phyloP scores from a whole-genome alignment of 108 stramenopile species.

The Aureococcus anophagefferens region DNA sequence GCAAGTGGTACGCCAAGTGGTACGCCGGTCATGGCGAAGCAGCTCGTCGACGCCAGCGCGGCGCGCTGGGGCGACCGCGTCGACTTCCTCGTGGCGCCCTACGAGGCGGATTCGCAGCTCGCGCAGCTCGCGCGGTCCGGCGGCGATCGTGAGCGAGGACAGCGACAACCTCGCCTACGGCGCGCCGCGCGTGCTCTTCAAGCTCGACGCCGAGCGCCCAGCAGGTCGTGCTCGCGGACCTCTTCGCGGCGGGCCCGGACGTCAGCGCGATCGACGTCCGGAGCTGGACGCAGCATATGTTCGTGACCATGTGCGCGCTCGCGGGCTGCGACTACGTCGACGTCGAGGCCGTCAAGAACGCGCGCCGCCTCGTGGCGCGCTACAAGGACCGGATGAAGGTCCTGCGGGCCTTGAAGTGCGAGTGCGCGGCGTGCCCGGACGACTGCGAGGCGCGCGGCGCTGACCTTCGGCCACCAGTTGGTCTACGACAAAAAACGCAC shows the following conservation, averaged over 20 bases:
- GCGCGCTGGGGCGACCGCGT: slow-evolving; percentile 33
- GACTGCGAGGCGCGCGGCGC: no score
- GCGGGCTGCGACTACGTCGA: slow-evolving; percentile 91
- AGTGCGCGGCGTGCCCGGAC: slow-evolving; percentile 31
- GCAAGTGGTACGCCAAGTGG: slow-evolving; percentile 47
- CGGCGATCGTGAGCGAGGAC: slow-evolving; percentile 89
- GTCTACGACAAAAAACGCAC: no score
- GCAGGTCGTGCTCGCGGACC: slow-evolving; percentile 39
- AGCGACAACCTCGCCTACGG: slow-evolving; percentile 81
- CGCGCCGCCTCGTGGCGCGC: slow-evolving; percentile 52
- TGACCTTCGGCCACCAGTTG: no score
- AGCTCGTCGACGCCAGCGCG: slow-evolving; percentile 19
- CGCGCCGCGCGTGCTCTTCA: slow-evolving; percentile 64
- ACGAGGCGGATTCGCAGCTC: slow-evolving; percentile 95
- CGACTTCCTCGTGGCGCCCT: slow-evolving; percentile 78
- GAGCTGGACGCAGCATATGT: slow-evolving; percentile 72
- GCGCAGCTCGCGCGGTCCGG: slow-evolving; percentile 76
- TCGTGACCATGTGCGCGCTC: slow-evolving; percentile 76
- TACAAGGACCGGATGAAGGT: slow-evolving; percentile 52
- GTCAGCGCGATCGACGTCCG: slow-evolving; percentile 39
- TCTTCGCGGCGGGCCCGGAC: background rate
- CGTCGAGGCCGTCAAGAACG: slow-evolving; percentile 75
- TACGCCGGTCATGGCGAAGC: slow-evolving; percentile 46
- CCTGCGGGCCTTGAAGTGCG: slow-evolving; percentile 32
- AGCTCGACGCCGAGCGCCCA: slow-evolving; percentile 59